Evolutionary conservation across 2,329 filamentous ascomycete species (phyloP), one percentile per base, ranked within the genome.

Genomic region (Aschersonia sp.): DNA sequence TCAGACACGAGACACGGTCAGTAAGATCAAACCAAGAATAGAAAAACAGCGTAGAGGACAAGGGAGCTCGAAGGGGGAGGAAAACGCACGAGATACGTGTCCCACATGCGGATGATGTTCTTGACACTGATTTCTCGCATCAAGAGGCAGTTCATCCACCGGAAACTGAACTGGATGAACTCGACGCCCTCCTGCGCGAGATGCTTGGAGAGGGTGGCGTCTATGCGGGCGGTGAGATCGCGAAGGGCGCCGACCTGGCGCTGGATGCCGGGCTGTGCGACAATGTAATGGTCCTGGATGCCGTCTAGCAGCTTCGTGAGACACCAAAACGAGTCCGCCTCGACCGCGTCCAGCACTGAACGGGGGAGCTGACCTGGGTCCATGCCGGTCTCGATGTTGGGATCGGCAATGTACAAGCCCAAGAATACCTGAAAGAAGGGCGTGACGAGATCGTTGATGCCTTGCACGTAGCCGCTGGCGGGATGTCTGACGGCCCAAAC

Each of bases 81-180:
- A 11, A 29, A 22, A 67, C 80, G 62, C 71, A 96, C 90, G 69
- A 98, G 78, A 68, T 98, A 98, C 30, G 92, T 98, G 65, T 98
- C 92, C 92, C 92, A 98, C 92, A 98, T 98, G 56, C 92, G 77
- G 53, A 98, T 94, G 0, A 88, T 96, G 62, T 96, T 97, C 63
- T 83, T 86, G 49, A 98, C 90, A 61, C 85, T 95, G 54, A 98
- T 85, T 68, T 98, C 92, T 53, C 92, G 79, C 92, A 98, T 98
- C 54, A 98, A 72, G 46, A 98, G 77, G 64, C 92, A 98, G 60
- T 98, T 98, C 92, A 98, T 98, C 92, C 92, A 98, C 49, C 92
- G 78, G 63, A 98, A 98, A 65, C 88, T 96, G 67, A 98, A 98
- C 61, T 98, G 92, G 58, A 98, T 98, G 60, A 98, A 98, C 62